Conservation (phyloP, 148 eudicot genomes). For the Rhododendron griersonianum region DNA sequence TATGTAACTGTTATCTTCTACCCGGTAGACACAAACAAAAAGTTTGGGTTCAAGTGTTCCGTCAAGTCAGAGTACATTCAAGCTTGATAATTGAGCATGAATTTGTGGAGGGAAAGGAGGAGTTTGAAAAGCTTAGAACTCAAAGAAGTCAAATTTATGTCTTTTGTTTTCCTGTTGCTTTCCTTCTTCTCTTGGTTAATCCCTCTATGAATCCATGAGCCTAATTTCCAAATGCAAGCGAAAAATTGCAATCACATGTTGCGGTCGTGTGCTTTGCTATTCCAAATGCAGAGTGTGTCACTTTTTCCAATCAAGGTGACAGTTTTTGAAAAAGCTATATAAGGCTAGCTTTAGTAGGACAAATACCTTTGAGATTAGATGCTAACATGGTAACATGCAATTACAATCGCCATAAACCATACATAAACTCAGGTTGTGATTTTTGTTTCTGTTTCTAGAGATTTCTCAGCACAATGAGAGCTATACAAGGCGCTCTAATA, state of each 20-base stretch:
- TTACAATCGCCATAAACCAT: neutral
- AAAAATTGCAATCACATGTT: neutral
- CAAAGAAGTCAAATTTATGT: neutral
- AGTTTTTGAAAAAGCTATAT: neutral
- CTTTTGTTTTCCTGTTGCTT: neutral
- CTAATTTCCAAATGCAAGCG: neutral
- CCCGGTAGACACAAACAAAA: neutral
- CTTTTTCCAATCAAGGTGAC: neutral
- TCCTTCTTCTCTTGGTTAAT: neutral
- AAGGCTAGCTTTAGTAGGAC: neutral
- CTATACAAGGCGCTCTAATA: slow-evolving; percentile 91
- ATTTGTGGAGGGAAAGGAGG: neutral
- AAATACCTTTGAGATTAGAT: too few species aligned
- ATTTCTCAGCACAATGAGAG: slow-evolving; percentile 80
- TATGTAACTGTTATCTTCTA: neutral
- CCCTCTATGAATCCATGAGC: neutral
- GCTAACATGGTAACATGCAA: neutral
- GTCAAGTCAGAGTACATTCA: neutral
- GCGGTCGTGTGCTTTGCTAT: neutral
- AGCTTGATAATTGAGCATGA: neutral
- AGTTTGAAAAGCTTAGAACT: neutral
- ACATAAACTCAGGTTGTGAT: neutral
- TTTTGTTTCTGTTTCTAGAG: slow-evolving; percentile 38
- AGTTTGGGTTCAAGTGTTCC: neutral
- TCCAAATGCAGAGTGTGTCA: neutral